Evolutionary conservation across 2,329 filamentous ascomycete genomes (phyloP).

Genomic region (Aspergillus puulaauensis): DNA sequence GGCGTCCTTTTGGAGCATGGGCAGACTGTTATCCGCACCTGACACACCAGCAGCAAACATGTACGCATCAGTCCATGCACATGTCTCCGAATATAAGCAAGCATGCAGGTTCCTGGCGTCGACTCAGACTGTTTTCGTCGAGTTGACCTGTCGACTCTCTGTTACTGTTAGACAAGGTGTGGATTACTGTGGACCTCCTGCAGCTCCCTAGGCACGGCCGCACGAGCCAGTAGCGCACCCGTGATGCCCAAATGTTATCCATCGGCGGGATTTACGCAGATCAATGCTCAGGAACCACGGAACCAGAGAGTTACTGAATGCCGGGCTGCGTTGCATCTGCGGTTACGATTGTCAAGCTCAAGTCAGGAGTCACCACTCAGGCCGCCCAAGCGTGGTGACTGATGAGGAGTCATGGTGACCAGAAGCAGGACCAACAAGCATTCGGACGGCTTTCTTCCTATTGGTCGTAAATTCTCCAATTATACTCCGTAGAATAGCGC

Average conservation of each 20-base stretch:
- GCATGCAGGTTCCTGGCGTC: background rate
- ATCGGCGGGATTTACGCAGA: background rate
- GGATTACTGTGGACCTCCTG: slow-evolving; percentile 6
- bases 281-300: background rate
- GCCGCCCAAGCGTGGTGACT: background rate
- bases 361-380: no score
- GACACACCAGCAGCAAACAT: background rate
- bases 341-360: no score
- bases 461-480: slow-evolving; percentile 9
- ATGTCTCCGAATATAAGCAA: background rate
- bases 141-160: slow-evolving; percentile 4
- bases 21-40: background rate
- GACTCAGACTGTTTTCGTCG: background rate
- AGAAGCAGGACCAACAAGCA: background rate
- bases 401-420: background rate
- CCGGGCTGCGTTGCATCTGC: background rate
- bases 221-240: slow-evolving; percentile 6
- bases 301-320: background rate
- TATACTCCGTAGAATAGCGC: background rate
- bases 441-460: background rate
- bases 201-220: background rate
- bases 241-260: background rate
- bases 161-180: background rate
- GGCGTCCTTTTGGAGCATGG: background rate
- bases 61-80: background rate